Base-by-base conservation (phyloP, 2,329 filamentous ascomycete species). In the Dactylellina drechsleri region DNA sequence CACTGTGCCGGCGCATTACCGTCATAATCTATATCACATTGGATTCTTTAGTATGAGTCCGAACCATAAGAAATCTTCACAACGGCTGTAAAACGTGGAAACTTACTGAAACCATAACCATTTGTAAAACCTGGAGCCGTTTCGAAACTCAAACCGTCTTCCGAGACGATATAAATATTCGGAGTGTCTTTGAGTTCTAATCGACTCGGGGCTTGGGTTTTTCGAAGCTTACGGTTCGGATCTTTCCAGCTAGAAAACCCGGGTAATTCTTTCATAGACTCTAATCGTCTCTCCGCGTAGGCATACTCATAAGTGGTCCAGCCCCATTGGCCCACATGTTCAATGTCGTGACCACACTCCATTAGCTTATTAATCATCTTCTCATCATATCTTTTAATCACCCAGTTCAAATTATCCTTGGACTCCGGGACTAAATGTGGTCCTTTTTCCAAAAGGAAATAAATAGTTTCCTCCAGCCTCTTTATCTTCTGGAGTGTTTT, bases 281-380 rank as follows among this genome's bases (percentile, higher is more conserved):
- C 57, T 15, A 62, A 1, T 16, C 68, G 61, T 23, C 57, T 57
- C 41, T 74, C 68, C 1, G 68, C 47, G 20, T 66, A 58, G 20
- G 68, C 68, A 23, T 66, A 74, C 13, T 74, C 68, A 50, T 61
- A 74, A 1, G 57, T 7, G 4, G 68, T 62, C 68, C 68, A 74
- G 40, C 52, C 52, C 8, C 13, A 60, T 5, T 57, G 41, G n/a
- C 66, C 68, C 16, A 15, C 49, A 20, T 54, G 52, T 28, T 74
- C 68, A 13, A 74, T 65, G 15, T 58, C 47, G 10, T 60, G 47
- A 4, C 68, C 68, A 20, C 64, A 66, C 50, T 74, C 68, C 10
- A 61, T 50, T n/a, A 74, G 18, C 20, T 62, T 74, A 15, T 16
- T 66, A 16, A 74, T 74, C 12, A 74, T 23, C 0, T 43, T 45